Base-by-base conservation (phyloP, 306 rosid species). In the Cercis canadensis region DNA sequence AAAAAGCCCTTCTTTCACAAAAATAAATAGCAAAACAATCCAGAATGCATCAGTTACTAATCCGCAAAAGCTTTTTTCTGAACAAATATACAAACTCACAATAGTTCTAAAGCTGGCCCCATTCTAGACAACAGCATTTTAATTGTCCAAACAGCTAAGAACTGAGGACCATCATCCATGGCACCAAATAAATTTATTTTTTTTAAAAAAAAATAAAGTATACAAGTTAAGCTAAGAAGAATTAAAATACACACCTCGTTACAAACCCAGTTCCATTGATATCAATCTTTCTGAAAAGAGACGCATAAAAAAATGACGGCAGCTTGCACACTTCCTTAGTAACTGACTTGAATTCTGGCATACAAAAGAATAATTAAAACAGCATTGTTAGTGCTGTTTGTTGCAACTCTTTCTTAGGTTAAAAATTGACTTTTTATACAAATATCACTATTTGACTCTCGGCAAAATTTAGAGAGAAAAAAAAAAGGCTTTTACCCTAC, bases 271-370 rank as follows among this genome's bases (percentile, higher is more conserved):
- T 78, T 83, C 87, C 84, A 54, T 77, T 77, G 72, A 39, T 58
- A 65, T 95, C 99, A 47, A 95, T 92, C 96, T 89, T 92, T 83
- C 72, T 80, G 83, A 89, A 95, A 69, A 95, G 87, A 39, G 88
- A 77, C 0, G 90, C 62, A 16, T 96, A 92, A 83, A 89, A 82
- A 78, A 92, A 95, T 49, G 96, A 95, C 62, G 99, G 99, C 76
- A 95, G 92, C 96, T 86, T 95, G 90, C 99, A 95, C 51, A 95
- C 76, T 72, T 95, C 97, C 90, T 92, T 95, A 21, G 92, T 87
- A 69, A 95, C 76, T 36, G 81, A 67, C 80, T 90, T 91, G 76
- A 95, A 95, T 57, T 95, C 97, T 95, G 92, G 45, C 64, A 87
- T 44, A 49, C 78, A 81, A 72, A 57, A 46, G 67, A 71, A 75